These are phyloP conservation scores for Exophiala xenobiotica DNA, from an alignment of 2,329 filamentous ascomycete genomes.

Conservation along the genomic window DNA sequence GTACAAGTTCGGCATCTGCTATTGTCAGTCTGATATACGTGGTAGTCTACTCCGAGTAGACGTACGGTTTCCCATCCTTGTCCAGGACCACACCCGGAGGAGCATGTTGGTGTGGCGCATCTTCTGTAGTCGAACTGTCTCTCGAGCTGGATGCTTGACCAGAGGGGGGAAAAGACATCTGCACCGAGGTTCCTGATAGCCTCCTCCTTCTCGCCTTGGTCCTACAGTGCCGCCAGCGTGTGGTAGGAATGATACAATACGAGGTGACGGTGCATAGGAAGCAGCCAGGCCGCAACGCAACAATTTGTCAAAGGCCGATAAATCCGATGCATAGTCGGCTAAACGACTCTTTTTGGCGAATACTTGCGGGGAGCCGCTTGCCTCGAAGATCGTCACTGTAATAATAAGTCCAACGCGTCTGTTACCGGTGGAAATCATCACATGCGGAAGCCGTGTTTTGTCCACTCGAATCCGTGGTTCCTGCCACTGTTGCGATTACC, in stretches of 20 bases:
- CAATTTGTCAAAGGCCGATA: conserved; percentile 4
- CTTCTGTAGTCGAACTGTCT: conserved; percentile 9
- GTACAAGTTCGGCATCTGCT: conserved; percentile 50
- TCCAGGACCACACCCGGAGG: conserved; percentile 51
- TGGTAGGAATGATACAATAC: background rate
- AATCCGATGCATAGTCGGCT: background rate
- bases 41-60: conserved; percentile 9
- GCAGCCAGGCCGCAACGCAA: background rate
- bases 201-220: too few relatives aligned
- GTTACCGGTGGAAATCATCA: too few relatives aligned
- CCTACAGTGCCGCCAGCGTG: too few relatives aligned
- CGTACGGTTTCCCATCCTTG: conserved; percentile 52
- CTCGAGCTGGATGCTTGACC: conserved; percentile 13
- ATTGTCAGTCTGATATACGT: conserved; percentile 8
- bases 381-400: background rate
- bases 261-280: background rate
- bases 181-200: too few relatives aligned
- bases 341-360: background rate
- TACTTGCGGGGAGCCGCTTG: background rate
- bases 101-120: conserved; percentile 35
- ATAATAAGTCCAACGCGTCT: background rate
- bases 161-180: conserved; percentile 23
- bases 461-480: too few relatives aligned
- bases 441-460: too few relatives aligned
- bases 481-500: too few relatives aligned